Evolutionary conservation across 2,329 filamentous ascomycete species (phyloP), one percentile per base, ranked within the genome.

Genomic region (Talaromyces marneffei): DNA sequence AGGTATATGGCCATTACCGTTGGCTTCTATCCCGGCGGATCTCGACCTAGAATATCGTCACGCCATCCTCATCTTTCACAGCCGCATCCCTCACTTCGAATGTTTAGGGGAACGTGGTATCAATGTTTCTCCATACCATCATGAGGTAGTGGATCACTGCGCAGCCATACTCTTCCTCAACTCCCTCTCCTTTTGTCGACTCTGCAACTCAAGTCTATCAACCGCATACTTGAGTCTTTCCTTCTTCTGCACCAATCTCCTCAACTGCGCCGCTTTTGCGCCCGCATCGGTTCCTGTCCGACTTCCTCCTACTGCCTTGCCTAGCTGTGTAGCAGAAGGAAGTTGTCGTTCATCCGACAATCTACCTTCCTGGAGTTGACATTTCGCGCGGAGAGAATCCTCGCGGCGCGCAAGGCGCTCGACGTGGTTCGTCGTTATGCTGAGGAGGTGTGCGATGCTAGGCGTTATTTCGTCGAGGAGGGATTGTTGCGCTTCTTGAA

Each of bases 381-480:
- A 85, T 68, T 91, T 88, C 1, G 92, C 91, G 67, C 92, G 91
- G 37, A 96, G 82, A 0, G 87, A 87, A 71, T 95, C 87, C 73
- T 96, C 90, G 66, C 91, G 88, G 6, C 92, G 86, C 57, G 89
- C 89, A 44, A 93, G 86, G 62, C 91, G 90, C 68, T 92, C 90
- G 40, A 95, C 83, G 70, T 96, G 88, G 65, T 87, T 86, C 66
- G 91, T 87, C n/a, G 92, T 91, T 66, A 92, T 87, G 65, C 87
- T 84, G 57, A 97, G 86, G 2, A 97, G 85, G 62, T 86, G 84
- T 31, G 87, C 81, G 65, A 96, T 89, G 74, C 91, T 92, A 8
- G 92, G 92, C n/a, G 88, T 87, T 67, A 96, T 94, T 72, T 96
- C 92, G 69, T 91, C 89, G 68, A 92, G 88, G 18, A 97, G 85